These are phyloP conservation scores for Hypseocharis bilobata DNA, from an alignment of 441 rosid genomes.

Conservation along the genomic window DNA sequence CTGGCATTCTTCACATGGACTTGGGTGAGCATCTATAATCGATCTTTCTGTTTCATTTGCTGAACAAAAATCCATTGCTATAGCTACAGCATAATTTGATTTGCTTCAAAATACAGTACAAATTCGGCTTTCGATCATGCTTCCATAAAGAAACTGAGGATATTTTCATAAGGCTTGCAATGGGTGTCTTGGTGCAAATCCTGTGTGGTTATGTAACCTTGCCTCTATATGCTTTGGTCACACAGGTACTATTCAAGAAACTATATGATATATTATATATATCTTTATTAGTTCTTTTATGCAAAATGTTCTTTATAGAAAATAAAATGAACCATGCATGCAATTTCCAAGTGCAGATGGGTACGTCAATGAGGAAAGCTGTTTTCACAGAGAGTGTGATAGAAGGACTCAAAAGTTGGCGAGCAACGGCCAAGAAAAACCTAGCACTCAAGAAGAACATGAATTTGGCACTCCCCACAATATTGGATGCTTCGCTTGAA, in stretches of 20 bases:
- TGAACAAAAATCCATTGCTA: background rate
- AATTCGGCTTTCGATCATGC: conserved; percentile 53
- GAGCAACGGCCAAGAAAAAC: conserved; percentile 41
- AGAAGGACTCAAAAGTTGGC: conserved; percentile 53
- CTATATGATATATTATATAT: background rate
- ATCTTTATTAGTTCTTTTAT: background rate
- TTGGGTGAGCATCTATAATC: conserved; percentile 37
- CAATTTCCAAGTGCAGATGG: conserved; percentile 51
- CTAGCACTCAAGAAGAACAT: conserved; percentile 16
- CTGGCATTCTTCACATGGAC: conserved; percentile 77
- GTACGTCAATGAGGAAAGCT: conserved; percentile 46
- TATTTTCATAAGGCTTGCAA: conserved; percentile 39
- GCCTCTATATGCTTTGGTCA: conserved; percentile 80
- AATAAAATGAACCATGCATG: background rate
- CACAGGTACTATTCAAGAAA: conserved; percentile 39
- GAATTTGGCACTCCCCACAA: conserved; percentile 5
- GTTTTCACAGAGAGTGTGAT: conserved; percentile 53
- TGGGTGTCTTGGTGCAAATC: conserved; percentile 51
- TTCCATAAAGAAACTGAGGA: conserved; percentile 45
- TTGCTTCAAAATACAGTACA: conserved; percentile 35
- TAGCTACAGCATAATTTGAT: background rate
- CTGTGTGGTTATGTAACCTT: conserved; percentile 78
- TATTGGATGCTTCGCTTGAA: conserved; percentile 10
- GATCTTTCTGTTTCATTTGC: background rate
- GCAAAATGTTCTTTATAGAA: background rate